phyloP scores from a whole-genome alignment of 345 rosid genomes.

The Arabidopsis suecica region DNA sequence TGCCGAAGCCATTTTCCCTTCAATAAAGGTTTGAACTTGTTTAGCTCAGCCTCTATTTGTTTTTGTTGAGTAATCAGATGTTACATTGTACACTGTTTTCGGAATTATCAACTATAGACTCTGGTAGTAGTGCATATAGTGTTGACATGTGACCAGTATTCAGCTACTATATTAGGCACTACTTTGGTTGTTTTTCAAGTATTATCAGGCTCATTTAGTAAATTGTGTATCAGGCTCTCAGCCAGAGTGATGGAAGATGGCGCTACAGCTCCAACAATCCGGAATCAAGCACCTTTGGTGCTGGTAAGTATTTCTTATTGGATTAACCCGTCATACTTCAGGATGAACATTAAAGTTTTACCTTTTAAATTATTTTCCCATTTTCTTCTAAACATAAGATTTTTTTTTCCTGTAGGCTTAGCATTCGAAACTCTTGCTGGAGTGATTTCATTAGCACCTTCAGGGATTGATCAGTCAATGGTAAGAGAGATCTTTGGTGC shows the following conservation, averaged over 20 bases:
- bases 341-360: not conserved
- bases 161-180: slow-evolving; percentile 5
- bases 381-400: slow-evolving; percentile 7
- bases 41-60: slow-evolving; percentile 18
- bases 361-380: not conserved
- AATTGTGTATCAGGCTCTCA: slow-evolving; percentile 66
- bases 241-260: slow-evolving; percentile 98
- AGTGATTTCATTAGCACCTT: slow-evolving; percentile 75
- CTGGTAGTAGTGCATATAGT: not conserved
- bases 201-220: slow-evolving; percentile 29
- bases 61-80: slow-evolving; percentile 18
- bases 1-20: slow-evolving; percentile 75
- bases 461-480: slow-evolving; percentile 78
- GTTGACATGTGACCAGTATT: slow-evolving; percentile 3
- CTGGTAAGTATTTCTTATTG: slow-evolving; percentile 58
- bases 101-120: not conserved
- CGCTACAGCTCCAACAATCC: slow-evolving; percentile 79
- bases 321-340: slow-evolving; percentile 13
- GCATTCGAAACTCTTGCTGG: slow-evolving; percentile 94
- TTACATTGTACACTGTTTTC: slow-evolving; percentile 22
- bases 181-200: not conserved
- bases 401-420: slow-evolving; percentile 57
- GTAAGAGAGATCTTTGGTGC: slow-evolving; percentile 51
- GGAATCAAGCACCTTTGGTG: slow-evolving; percentile 85
- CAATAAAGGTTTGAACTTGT: slow-evolving; percentile 73